Evolutionary conservation across 1,284 basidiomycete species (phyloP).

Genomic region (Naganishia liquefaciens): DNA sequence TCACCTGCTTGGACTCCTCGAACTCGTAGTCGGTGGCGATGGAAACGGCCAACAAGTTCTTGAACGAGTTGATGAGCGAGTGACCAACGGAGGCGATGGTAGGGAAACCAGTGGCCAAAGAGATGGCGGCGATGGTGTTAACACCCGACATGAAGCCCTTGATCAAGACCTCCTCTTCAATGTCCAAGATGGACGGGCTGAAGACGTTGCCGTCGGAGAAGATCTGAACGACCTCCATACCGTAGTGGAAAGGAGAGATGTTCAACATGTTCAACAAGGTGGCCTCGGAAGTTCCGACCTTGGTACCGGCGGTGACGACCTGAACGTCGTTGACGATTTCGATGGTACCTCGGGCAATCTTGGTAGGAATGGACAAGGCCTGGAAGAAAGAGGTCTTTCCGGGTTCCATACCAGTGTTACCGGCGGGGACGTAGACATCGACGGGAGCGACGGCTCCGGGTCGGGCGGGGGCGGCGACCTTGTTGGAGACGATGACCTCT

Average conservation of each 20-base stretch:
- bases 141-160: constrained; percentile 88
- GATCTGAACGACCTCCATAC: constrained; percentile 94
- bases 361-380: constrained; percentile 98
- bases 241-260: constrained; percentile 98
- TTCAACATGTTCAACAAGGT: constrained; percentile 99
- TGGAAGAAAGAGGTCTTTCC: constrained; percentile 99
- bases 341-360: constrained; percentile 99
- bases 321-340: constrained; percentile 98
- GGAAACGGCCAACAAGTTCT: constrained; percentile 91
- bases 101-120: constrained; percentile 92
- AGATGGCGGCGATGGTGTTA: constrained; percentile 94
- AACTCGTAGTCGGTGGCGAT: constrained; percentile 93
- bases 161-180: constrained; percentile 86
- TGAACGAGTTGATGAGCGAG: constrained; percentile 97
- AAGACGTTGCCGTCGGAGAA: constrained; percentile 91
- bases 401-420: constrained; percentile 99
- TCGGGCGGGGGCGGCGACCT: constrained; percentile 96
- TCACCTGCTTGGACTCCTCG: constrained; percentile 87
- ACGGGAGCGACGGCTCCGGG: constrained; percentile 93
- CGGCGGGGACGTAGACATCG: constrained; percentile 88
- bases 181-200: constrained; percentile 85
- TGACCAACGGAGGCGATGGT: constrained; percentile 92
- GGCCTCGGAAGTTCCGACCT: constrained; percentile 96
- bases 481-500: constrained; percentile 89
- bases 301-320: constrained; percentile 86